Base-by-base conservation (phyloP, 139 green algal species). In the Nannochloris sp. region DNA sequence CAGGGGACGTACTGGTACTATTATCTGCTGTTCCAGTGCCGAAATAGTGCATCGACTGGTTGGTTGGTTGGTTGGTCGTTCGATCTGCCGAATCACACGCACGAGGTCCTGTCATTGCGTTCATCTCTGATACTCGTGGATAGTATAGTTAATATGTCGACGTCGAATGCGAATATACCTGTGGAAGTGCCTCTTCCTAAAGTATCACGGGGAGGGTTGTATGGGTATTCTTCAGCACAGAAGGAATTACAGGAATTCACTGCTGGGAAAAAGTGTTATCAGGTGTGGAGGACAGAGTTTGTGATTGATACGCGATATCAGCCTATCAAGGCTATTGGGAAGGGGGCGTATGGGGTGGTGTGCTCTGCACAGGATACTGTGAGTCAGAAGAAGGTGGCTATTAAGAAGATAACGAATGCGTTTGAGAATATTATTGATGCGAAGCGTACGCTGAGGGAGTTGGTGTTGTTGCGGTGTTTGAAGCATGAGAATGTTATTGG, bases 381-480 rank as follows among this genome's bases (percentile, higher is more conserved):
- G 8, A 90, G 79, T 6, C 82, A 74, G 0, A 80, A 94, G 64
- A 95, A 95, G 78, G 84, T 95, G 45, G 91, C 91, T 23, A 95
- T 97, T 57, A 97, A 97, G 71, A 95, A 97, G 76, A 97, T 99
- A 66, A 74, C 76, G 28, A 95, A 96, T 49, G 89, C 89, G 1
- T 99, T 99, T 62, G 89, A 97, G 43, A 97, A 98, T 76, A 65
- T 91, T 4, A 90, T 84, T 12, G 92, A 99, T 58, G 92, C 94
- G 2, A 73, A 84, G 17, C 72, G 94, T 13, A 97, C 90, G 25
- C 67, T 99, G 60, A 74, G 94, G 2, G 94, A 99, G 74, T 91
- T 99, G 61, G 90, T 91, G 75, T 80, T 98, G 51, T 79, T 98
- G 62, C 77, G 92, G 11, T 80, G 93, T 45, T 66, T 91, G 28